Conservation (phyloP, 768 basidiomycete species). For the Strobilomyces dryophilus region DNA sequence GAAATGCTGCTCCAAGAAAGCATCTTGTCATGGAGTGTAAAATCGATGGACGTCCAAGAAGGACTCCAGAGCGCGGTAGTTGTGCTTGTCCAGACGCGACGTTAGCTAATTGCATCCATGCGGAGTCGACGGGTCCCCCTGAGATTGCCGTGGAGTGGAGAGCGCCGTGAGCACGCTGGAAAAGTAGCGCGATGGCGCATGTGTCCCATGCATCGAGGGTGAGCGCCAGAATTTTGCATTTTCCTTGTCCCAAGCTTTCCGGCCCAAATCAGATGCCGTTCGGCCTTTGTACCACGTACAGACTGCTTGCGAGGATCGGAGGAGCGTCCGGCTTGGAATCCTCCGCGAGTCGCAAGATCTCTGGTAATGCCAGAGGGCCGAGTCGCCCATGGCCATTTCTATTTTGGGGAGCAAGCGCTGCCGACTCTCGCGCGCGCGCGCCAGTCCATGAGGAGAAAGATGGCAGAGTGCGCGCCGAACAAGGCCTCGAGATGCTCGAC, state of each 20-base stretch:
- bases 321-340: conserved; percentile 59
- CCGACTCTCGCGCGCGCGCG: too few relatives aligned
- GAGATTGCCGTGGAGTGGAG: conserved; percentile 70
- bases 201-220: conserved; percentile 64
- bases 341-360: conserved; percentile 62
- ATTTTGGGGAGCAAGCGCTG: conserved; percentile 45
- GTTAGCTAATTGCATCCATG: conserved; percentile 60
- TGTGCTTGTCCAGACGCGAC: conserved; percentile 35
- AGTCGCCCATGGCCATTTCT: conserved; percentile 29
- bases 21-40: conserved; percentile 61
- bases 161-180: conserved; percentile 62
- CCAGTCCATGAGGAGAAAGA: too few relatives aligned
- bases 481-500: too few relatives aligned
- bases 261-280: conserved; percentile 58
- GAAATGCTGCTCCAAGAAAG: conserved; percentile 66
- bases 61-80: conserved; percentile 41
- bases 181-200: conserved; percentile 56
- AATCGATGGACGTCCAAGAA: conserved; percentile 67
- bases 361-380: conserved; percentile 43
- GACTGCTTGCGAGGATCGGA: conserved; percentile 63
- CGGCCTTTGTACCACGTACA: conserved; percentile 88
- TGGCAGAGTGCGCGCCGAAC: too few relatives aligned
- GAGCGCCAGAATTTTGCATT: conserved; percentile 56
- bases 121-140: conserved; percentile 73
- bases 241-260: too few relatives aligned